These are phyloP conservation scores for Pythium angustatum DNA, from an alignment of 352 stramenopile species.

Conservation along the genomic window DNA sequence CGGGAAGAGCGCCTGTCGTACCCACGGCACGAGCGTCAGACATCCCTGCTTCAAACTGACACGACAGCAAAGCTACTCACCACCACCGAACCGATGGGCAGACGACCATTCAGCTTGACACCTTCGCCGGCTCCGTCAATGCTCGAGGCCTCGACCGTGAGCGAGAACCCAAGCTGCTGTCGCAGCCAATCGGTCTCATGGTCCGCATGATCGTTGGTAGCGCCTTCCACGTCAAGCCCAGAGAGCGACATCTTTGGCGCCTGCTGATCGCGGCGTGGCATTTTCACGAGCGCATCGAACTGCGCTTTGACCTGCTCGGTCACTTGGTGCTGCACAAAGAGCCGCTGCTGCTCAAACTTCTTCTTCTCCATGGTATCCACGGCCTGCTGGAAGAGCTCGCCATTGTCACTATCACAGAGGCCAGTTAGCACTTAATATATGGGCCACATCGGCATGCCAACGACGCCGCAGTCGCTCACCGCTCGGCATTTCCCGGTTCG, in stretches of 20 bases:
- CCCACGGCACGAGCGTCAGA: too few relatives aligned
- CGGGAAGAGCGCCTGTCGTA: constrained; percentile 79
- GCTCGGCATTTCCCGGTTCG: constrained; percentile 45
- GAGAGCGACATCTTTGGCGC: constrained; percentile 60
- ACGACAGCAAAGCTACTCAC: too few relatives aligned
- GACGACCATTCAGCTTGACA: constrained; percentile 63
- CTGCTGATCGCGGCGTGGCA: constrained; percentile 39
- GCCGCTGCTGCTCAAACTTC: constrained; percentile 82
- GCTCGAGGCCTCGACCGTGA: constrained; percentile 68
- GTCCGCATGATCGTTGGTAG: constrained; percentile 28
- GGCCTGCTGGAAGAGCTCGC: constrained; percentile 73
- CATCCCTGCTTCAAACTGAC: too few relatives aligned
- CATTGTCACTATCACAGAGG: constrained; percentile 57
- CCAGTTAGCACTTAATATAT: neutral
- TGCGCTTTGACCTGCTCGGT: constrained; percentile 54
- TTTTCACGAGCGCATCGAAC: constrained; percentile 67
- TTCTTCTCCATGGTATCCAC: constrained; percentile 69
- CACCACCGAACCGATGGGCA: constrained; percentile 71
- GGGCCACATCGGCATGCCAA: neutral
- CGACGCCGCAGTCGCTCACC: constrained; percentile 24
- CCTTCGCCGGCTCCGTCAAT: constrained; percentile 64
- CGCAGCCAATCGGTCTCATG: constrained; percentile 48
- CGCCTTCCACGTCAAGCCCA: constrained; percentile 50
- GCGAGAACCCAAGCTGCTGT: constrained; percentile 65
- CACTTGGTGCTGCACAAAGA: constrained; percentile 67